Conservation (phyloP, 2,329 filamentous ascomycete genomes). For the Camptophora hylomeconis region DNA sequence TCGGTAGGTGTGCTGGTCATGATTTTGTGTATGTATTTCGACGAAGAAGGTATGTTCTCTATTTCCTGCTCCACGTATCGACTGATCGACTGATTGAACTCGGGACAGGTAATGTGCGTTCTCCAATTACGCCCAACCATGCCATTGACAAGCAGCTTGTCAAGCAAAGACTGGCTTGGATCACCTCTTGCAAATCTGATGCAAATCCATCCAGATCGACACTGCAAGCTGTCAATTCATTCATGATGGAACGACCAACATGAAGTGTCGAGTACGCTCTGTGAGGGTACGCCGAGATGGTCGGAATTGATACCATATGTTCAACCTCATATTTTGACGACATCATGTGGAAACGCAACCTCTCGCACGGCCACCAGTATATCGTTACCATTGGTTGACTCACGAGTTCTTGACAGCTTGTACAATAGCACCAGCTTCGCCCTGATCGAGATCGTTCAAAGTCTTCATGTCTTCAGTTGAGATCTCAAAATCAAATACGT, state of each 20-base stretch:
- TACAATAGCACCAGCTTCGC: slow-evolving; percentile 33
- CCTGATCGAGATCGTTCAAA: slow-evolving; percentile 40
- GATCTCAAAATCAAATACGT: slow-evolving; percentile 50
- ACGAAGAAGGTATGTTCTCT: slow-evolving; percentile 42
- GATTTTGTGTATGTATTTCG: slow-evolving; percentile 59
- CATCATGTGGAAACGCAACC: no score
- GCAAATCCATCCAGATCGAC: slow-evolving; percentile 76
- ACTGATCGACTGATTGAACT: slow-evolving; percentile 2
- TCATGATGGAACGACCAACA: slow-evolving; percentile 51
- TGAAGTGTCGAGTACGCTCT: no score
- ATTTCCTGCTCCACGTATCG: neutral
- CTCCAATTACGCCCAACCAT: slow-evolving; percentile 6
- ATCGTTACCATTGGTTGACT: no score
- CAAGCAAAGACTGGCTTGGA: slow-evolving; percentile 63
- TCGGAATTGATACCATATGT: no score
- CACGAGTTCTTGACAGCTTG: slow-evolving; percentile 33
- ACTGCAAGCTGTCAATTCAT: slow-evolving; percentile 82
- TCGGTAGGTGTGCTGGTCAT: slow-evolving; percentile 67
- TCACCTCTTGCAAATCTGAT: slow-evolving; percentile 65
- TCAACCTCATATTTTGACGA: no score
- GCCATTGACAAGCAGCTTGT: slow-evolving; percentile 62
- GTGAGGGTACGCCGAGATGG: no score
- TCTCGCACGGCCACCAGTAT: no score
- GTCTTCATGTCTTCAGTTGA: slow-evolving; percentile 42
- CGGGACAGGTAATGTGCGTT: slow-evolving; percentile 6